phyloP scores from a whole-genome alignment of 805 yeast species.

The Hanseniaspora opuntiae region DNA sequence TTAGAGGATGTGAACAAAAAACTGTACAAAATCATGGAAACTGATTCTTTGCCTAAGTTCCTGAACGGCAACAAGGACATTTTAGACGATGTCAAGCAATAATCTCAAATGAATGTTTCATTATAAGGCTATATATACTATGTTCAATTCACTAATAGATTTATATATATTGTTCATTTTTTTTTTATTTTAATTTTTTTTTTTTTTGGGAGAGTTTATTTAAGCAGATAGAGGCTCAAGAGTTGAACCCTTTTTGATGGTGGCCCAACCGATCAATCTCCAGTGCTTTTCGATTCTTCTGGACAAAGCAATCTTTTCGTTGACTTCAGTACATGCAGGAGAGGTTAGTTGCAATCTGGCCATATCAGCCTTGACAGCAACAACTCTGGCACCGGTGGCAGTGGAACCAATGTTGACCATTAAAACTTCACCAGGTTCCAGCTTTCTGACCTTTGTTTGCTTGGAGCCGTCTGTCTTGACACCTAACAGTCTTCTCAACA shows the following conservation, averaged over 20 bases:
- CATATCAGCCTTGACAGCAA: constrained; percentile 97
- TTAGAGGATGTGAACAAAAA: constrained; percentile 37
- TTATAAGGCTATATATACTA: no score
- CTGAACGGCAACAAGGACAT: constrained; percentile 16
- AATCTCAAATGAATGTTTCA: no score
- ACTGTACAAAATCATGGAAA: constrained; percentile 49
- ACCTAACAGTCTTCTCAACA: constrained; percentile 91
- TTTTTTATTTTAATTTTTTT: no score
- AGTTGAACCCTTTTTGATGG: constrained; percentile 85
- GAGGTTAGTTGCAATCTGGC: constrained; percentile 92
- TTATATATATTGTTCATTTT: no score
- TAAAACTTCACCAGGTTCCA: constrained; percentile 85
- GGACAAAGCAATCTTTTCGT: constrained; percentile 95
- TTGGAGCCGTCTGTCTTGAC: constrained; percentile 96
- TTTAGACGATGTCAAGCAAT: constrained; percentile 20
- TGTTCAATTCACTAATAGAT: no score
- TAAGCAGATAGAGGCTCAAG: constrained; percentile 50
- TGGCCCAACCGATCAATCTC: constrained; percentile 99
- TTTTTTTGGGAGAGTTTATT: background rate
- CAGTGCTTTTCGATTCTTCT: constrained; percentile 99
- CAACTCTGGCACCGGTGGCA: constrained; percentile 97
- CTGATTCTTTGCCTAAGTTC: constrained; percentile 64
- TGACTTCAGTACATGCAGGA: constrained; percentile 96
- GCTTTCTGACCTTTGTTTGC: constrained; percentile 91
- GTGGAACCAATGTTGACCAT: constrained; percentile 99